Percentiles rank a stretch among this genome's conserved stretches.
These are phyloP conservation scores for Podaxis sp. DNA, from an alignment of 768 basidiomycete genomes.

Conservation along the genomic window DNA sequence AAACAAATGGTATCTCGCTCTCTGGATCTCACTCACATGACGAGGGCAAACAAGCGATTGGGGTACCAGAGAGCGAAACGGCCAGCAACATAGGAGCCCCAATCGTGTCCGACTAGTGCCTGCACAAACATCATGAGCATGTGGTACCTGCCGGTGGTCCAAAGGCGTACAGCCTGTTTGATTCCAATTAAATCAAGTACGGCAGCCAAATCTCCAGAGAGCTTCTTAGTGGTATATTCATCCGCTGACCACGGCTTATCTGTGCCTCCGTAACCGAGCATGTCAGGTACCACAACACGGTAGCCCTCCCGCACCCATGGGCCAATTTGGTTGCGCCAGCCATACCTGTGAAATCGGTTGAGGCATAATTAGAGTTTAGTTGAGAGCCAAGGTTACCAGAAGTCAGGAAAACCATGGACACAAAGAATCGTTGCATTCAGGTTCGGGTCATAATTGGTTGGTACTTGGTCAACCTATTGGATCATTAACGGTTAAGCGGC, in stretches of 20 bases:
- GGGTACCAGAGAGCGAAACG: conserved; percentile 76
- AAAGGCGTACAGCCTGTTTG: conserved; percentile 44
- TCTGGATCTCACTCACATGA: conserved; percentile 41
- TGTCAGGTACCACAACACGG: conserved; percentile 59
- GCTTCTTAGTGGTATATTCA: conserved; percentile 55
- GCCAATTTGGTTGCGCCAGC: conserved; percentile 71
- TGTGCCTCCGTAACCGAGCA: conserved; percentile 64
- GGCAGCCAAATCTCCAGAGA: conserved; percentile 60
- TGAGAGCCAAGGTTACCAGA: conserved; percentile 27
- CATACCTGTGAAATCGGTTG: conserved; percentile 44
- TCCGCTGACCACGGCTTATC: conserved; percentile 53
- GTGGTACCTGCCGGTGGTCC: not conserved
- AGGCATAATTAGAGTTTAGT: not conserved
- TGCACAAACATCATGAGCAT: conserved; percentile 14
- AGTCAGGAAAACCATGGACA: conserved; percentile 79
- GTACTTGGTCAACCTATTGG: conserved; percentile 52
- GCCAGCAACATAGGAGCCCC: conserved; percentile 63
- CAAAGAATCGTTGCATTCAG: conserved; percentile 56
- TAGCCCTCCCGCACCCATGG: conserved; percentile 62
- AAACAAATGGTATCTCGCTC: not conserved
- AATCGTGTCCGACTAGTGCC: conserved; percentile 79
- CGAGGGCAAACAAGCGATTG: conserved; percentile 50
- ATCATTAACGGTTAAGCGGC: not conserved
- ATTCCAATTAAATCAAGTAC: conserved; percentile 56
- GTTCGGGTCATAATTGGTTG: conserved; percentile 34